Conservation (phyloP, 2,329 filamentous ascomycete genomes). For the Alternaria brassicae region DNA sequence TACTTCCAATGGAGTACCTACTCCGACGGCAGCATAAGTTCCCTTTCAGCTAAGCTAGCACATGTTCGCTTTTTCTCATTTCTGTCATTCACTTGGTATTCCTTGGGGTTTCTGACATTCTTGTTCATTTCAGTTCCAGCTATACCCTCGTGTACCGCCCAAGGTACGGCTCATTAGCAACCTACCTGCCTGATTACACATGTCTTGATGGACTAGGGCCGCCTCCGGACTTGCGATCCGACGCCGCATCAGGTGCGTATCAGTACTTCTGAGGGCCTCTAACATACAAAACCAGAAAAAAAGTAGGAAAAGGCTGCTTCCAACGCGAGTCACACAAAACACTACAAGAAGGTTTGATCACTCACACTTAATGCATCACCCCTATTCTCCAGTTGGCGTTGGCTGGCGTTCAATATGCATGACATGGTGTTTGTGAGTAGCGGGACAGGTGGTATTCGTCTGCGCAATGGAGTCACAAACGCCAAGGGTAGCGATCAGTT, state of each 20-base stretch:
- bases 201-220: neutral
- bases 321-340: slow-evolving; percentile 12
- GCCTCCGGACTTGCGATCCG: slow-evolving; percentile 14
- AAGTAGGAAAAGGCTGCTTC: slow-evolving; percentile 32
- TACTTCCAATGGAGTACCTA: slow-evolving; percentile 38
- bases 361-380: slow-evolving; percentile 6
- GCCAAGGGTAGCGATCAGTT: neutral
- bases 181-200: slow-evolving; percentile 15
- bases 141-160: slow-evolving; percentile 21
- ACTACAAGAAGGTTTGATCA: slow-evolving; percentile 23
- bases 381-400: slow-evolving; percentile 12
- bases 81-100: slow-evolving; percentile 18
- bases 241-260: slow-evolving; percentile 26
- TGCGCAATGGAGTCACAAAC: slow-evolving; percentile 5
- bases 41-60: slow-evolving; percentile 39
- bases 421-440: slow-evolving; percentile 9
- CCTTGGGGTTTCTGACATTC: slow-evolving; percentile 34
- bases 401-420: slow-evolving; percentile 18
- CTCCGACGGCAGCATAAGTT: slow-evolving; percentile 40
- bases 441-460: slow-evolving; percentile 6
- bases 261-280: slow-evolving; percentile 20
- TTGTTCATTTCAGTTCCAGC: slow-evolving; percentile 34
- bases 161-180: slow-evolving; percentile 19
- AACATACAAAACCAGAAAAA: slow-evolving; percentile 36
- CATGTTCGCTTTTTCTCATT: slow-evolving; percentile 36